Base-by-base conservation (phyloP, 2,329 filamentous ascomycete species). In the Aspergillus flavus region DNA sequence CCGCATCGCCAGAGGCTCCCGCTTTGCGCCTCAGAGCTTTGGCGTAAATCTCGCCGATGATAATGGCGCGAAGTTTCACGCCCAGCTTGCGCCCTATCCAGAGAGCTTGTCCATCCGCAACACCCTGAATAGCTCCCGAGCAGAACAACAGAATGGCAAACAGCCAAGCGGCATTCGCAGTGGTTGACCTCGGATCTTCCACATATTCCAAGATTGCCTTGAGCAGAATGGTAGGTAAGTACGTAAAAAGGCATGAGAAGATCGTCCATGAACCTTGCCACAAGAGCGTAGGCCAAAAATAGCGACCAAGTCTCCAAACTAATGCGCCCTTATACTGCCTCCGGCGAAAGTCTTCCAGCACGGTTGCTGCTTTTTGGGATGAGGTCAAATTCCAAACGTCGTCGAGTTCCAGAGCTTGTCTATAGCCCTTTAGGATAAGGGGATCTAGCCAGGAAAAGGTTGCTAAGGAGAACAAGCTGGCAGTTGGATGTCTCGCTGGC, bases 41-140 rank as follows among this genome's bases (percentile, higher is more conserved):
- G 62, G 93, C 92, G 76, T 99, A 99, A 54, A 99, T 95, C 73
- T 99, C 95, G 61, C 95, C 95, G 68, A 99, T 93, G 66, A 99
- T 93, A 73, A 99, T 95, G 57, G 95, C 94, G 66, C 94, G 91
- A 50, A 98, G 85, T 65, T 93, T 90, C 71, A 99, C 94, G 79
- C 94, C 97, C 65, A 98, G 91, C 78, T 93, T 97, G 61, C 95
- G 90, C 19, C 95, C 95, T 63, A 96, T 91, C 91, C 92, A 99
- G 0, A 99, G 84, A 10, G 93, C 92, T 76, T 95, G 91, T 23
- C 91, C 92, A 77, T 95, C 93, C 36, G 89, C 89, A 26, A 96
- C 83, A 6, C 94, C 95, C 63, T 93, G 91, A 28, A 95, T 81
- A 46, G 91, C 85, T 63, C 95, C 93, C 9, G 94, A 90, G 46